These are phyloP conservation scores for Podaxis sp. DNA, from an alignment of 768 basidiomycete species.

Conservation along the genomic window DNA sequence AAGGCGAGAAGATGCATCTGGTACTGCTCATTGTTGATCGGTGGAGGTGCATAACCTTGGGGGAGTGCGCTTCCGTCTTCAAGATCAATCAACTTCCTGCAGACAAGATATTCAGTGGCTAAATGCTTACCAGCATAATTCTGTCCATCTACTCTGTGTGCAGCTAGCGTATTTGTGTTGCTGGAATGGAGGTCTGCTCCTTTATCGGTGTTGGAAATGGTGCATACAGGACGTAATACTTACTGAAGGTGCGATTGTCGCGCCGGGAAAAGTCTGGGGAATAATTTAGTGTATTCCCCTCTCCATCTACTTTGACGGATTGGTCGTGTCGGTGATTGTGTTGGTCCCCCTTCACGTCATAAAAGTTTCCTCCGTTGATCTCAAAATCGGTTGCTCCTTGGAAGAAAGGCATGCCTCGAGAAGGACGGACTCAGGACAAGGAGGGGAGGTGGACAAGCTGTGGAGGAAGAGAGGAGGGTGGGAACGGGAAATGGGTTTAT, in stretches of 20 bases:
- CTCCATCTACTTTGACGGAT: neutral
- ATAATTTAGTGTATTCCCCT: neutral
- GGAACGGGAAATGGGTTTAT: neutral
- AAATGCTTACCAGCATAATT: neutral
- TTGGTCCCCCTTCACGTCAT: neutral
- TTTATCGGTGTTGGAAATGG: neutral
- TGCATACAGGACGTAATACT: neutral
- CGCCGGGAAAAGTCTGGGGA: neutral
- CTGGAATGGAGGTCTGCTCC: neutral
- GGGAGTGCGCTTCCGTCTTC: neutral
- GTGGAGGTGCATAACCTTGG: neutral
- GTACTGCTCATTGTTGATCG: neutral
- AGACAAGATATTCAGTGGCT: neutral
- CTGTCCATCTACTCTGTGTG: neutral
- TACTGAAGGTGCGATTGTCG: conserved; percentile 4
- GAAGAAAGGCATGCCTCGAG: neutral
- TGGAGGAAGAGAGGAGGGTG: neutral
- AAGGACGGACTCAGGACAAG: neutral
- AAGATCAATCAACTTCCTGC: neutral
- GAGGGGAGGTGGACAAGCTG: neutral
- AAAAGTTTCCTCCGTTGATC: conserved; percentile 1
- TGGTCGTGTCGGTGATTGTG: neutral
- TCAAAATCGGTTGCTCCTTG: conserved; percentile 9
- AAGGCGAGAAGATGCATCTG: neutral
- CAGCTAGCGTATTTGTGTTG: neutral